These are phyloP conservation scores for Endocladia muricata DNA, from an alignment of 31 red algal genomes.

Conservation along the genomic window DNA sequence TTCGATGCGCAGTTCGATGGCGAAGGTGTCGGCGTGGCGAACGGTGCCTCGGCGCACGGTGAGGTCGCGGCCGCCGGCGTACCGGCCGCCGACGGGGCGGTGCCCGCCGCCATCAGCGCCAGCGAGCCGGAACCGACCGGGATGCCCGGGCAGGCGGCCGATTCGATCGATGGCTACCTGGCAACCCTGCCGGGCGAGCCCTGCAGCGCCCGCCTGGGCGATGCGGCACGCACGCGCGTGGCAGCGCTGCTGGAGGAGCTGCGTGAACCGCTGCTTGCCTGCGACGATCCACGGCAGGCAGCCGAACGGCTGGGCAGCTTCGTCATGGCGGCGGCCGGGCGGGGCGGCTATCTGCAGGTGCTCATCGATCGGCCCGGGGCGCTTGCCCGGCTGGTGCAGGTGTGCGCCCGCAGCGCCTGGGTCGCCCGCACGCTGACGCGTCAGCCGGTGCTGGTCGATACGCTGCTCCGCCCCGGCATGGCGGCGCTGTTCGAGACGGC, in stretches of 20 bases:
- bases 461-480: background rate
- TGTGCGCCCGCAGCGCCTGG: background rate
- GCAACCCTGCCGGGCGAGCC: too few relatives aligned
- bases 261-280: background rate
- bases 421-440: background rate
- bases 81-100: too few relatives aligned
- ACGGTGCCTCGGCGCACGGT: too few relatives aligned
- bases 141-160: too few relatives aligned
- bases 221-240: too few relatives aligned
- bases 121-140: too few relatives aligned
- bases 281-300: background rate
- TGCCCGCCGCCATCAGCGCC: too few relatives aligned
- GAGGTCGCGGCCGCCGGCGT: too few relatives aligned
- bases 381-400: background rate
- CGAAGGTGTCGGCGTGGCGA: too few relatives aligned
- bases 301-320: background rate
- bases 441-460: background rate
- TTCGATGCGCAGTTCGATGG: too few relatives aligned
- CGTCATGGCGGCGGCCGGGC: background rate
- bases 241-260: background rate
- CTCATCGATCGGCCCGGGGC: background rate
- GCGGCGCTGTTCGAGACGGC: background rate
- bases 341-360: background rate
- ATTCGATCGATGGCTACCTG: too few relatives aligned
- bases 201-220: too few relatives aligned